Conservation (phyloP, 805 yeast species). For the Candida anglica region DNA sequence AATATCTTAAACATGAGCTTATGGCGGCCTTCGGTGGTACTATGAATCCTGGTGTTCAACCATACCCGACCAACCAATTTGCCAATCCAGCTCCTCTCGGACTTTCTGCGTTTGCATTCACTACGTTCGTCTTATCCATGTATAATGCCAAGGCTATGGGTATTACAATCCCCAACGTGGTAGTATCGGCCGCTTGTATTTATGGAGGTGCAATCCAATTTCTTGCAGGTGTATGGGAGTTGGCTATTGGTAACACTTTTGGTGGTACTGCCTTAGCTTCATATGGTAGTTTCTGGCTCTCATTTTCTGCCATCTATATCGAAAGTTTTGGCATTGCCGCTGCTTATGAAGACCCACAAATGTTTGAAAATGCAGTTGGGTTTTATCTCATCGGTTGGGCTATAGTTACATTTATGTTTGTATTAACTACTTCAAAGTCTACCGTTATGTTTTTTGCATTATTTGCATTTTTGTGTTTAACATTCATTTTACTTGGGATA, state of each 20-base stretch:
- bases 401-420: conserved; percentile 53
- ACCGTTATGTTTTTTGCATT: conserved; percentile 60
- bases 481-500: conserved; percentile 52
- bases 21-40: conserved; percentile 36
- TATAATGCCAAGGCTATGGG: conserved; percentile 54
- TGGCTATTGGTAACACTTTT: conserved; percentile 60
- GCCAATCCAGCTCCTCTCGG: conserved; percentile 71
- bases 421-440: conserved; percentile 56
- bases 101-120: conserved; percentile 55
- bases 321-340: conserved; percentile 56
- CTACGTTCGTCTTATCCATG: conserved; percentile 59
- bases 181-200: conserved; percentile 55
- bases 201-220: conserved; percentile 63
- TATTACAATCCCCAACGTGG: conserved; percentile 46
- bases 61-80: conserved; percentile 48
- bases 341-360: conserved; percentile 43
- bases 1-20: conserved; percentile 29
- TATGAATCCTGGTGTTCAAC: conserved; percentile 28
- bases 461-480: conserved; percentile 49
- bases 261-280: conserved; percentile 63
- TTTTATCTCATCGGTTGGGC: conserved; percentile 62
- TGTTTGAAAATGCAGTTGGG: conserved; percentile 50
- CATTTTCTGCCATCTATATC: conserved; percentile 57
- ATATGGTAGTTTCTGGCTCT: conserved; percentile 70
- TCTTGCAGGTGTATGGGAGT: conserved; percentile 65